Evolutionary conservation across 2,329 filamentous ascomycete genomes (phyloP).

Genomic region (Calonectria montana): DNA sequence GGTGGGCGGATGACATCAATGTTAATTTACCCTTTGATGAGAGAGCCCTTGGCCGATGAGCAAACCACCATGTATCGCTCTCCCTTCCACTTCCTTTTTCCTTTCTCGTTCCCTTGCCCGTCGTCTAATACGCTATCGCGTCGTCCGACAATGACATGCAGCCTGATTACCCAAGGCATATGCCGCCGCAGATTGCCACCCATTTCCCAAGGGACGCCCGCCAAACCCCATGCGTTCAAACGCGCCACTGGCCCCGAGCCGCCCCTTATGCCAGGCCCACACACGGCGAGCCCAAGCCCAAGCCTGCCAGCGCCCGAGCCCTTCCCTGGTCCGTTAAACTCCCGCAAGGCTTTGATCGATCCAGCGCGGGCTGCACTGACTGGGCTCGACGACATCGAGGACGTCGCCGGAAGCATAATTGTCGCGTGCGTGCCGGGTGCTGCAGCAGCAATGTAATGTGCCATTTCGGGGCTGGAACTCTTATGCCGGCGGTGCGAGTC

Average conservation of each 20-base stretch:
- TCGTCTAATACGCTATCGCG: background rate
- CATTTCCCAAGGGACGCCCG: slow-evolving; percentile 1
- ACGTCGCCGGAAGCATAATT: slow-evolving; percentile 1
- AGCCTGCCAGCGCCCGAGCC: slow-evolving; percentile 5
- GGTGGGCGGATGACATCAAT: slow-evolving; percentile 44
- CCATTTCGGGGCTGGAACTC: slow-evolving; percentile 5
- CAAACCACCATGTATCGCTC: background rate
- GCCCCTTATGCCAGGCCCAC: background rate
- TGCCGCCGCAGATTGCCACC: slow-evolving; percentile 3
- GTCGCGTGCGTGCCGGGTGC: background rate
- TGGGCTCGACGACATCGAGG: background rate
- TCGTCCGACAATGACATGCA: slow-evolving; percentile 6
- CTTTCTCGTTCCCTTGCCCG: background rate
- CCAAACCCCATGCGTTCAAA: slow-evolving; percentile 8
- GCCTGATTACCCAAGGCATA: background rate
- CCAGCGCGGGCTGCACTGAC: slow-evolving; percentile 6
- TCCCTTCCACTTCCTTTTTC: background rate
- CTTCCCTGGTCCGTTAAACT: slow-evolving; percentile 8
- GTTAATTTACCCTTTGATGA: slow-evolving; percentile 39
- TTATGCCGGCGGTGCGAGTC: background rate
- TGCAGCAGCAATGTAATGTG: background rate
- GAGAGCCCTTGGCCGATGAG: slow-evolving; percentile 12
- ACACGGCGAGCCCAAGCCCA: background rate
- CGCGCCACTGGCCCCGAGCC: slow-evolving; percentile 12
- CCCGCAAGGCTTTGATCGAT: slow-evolving; percentile 9